phyloP scores from a whole-genome alignment of 768 basidiomycete genomes.

The Suillus hirtellus region DNA sequence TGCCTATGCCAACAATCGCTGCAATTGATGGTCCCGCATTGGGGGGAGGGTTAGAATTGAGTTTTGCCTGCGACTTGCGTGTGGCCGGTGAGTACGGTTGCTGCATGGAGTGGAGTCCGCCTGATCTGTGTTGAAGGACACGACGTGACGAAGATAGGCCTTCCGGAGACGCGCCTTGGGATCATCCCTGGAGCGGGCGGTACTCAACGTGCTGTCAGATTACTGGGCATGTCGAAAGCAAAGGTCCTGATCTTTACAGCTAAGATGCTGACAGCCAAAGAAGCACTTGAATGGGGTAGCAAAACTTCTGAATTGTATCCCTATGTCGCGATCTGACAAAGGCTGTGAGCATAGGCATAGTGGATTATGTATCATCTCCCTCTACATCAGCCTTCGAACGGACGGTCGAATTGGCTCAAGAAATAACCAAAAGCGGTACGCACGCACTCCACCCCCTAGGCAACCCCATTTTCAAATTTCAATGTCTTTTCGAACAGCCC shows the following conservation, averaged over 20 bases:
- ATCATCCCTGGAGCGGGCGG: conserved; percentile 93
- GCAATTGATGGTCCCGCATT: conserved; percentile 93
- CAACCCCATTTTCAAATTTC: background rate
- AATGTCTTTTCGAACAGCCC: conserved; percentile 49
- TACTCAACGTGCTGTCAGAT: conserved; percentile 77
- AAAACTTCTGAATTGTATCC: conserved; percentile 6
- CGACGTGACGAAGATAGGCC: conserved; percentile 78
- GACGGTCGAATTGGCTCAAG: conserved; percentile 66
- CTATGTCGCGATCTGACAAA: background rate
- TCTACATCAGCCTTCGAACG: conserved; percentile 64
- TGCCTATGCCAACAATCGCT: conserved; percentile 88
- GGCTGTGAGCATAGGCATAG: conserved; percentile 53
- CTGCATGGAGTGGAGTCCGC: background rate
- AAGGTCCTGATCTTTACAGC: conserved; percentile 89
- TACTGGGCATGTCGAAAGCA: conserved; percentile 77
- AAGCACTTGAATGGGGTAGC: conserved; percentile 74
- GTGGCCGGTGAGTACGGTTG: conserved; percentile 65
- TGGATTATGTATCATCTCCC: conserved; percentile 77
- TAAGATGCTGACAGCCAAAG: conserved; percentile 59
- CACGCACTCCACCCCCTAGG: background rate
- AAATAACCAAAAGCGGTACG: conserved; percentile 68
- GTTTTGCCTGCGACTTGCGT: conserved; percentile 87
- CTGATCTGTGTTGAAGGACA: conserved; percentile 40
- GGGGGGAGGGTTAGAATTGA: conserved; percentile 89
- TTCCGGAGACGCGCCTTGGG: conserved; percentile 78